Conservation (phyloP, 306 rosid genomes). For the Trichosanthes truncata region DNA sequence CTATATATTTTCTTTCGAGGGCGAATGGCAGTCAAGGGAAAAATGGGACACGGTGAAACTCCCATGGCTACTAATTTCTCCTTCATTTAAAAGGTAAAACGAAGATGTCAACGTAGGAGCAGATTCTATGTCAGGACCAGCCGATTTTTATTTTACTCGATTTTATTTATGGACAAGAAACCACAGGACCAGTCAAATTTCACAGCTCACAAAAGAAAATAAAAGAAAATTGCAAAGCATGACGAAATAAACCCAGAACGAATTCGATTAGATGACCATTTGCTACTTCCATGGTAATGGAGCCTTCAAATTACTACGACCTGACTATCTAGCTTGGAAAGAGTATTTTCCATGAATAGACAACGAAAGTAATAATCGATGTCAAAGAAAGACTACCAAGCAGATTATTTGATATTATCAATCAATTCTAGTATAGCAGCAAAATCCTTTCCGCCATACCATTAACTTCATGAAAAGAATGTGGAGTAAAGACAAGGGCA, state of each 20-base stretch:
- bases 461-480: not conserved
- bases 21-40: not conserved
- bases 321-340: not conserved
- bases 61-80: conserved; percentile 1
- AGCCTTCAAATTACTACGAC: not conserved
- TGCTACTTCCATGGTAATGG: not conserved
- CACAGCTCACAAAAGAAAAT: not conserved
- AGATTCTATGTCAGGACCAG: not conserved
- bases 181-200: not conserved
- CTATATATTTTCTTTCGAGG: not conserved
- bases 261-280: not conserved
- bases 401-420: not conserved
- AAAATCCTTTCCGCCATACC: not conserved
- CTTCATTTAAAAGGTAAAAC: not conserved
- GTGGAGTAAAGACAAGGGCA: not conserved
- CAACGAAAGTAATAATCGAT: not conserved
- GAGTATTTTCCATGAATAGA: not conserved
- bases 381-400: not conserved
- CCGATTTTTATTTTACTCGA: not conserved
- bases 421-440: not conserved
- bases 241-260: not conserved
- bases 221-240: not conserved
- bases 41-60: not conserved
- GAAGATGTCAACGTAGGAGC: not conserved
- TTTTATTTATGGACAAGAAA: not conserved